A percentile compares a stretch with the other conserved stretches of the same genome.
phyloP scores from a whole-genome alignment of 345 rosid genomes.

The Populus pruinosa region DNA sequence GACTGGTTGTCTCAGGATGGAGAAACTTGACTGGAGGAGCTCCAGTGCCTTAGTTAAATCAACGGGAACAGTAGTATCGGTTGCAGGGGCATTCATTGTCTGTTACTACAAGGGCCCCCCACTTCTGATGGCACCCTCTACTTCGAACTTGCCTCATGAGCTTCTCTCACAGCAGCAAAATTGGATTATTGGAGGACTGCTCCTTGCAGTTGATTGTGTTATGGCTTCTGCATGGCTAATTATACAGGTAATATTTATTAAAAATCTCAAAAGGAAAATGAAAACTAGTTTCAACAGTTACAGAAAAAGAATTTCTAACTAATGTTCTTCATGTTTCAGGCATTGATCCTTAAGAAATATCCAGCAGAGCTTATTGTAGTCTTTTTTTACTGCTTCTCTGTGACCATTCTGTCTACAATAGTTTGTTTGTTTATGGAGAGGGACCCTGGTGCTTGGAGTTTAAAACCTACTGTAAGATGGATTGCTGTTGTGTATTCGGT shows the following conservation, averaged over 20 bases:
- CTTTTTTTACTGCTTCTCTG: conserved; percentile 20
- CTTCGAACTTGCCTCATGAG: conserved; percentile 16
- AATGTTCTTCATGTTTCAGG: not conserved
- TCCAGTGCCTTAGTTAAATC: conserved; percentile 53
- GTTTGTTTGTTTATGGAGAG: conserved; percentile 28
- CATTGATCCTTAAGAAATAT: conserved; percentile 22
- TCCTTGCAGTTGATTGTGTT: conserved; percentile 50
- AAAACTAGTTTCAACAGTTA: not conserved
- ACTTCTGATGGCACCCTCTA: conserved; percentile 6
- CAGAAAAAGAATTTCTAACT: not conserved
- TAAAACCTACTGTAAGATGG: conserved; percentile 26
- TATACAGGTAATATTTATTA: conserved; percentile 39
- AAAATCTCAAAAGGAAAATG: not conserved
- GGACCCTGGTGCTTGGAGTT: conserved; percentile 42
- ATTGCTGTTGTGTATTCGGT: conserved; percentile 30
- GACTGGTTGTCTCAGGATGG: conserved; percentile 46
- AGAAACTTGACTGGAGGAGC: conserved; percentile 46
- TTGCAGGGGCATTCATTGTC: conserved; percentile 57
- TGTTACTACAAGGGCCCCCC: conserved; percentile 61
- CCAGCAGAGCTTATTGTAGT: conserved; percentile 30
- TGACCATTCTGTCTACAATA: conserved; percentile 20
- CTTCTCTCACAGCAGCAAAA: conserved; percentile 28
- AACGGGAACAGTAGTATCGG: conserved; percentile 51
- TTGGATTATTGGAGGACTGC: conserved; percentile 61
- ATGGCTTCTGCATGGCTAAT: conserved; percentile 40